Evolutionary conservation across 176 grass and related monocot genomes (phyloP).

Genomic region (Typha latifolia): DNA sequence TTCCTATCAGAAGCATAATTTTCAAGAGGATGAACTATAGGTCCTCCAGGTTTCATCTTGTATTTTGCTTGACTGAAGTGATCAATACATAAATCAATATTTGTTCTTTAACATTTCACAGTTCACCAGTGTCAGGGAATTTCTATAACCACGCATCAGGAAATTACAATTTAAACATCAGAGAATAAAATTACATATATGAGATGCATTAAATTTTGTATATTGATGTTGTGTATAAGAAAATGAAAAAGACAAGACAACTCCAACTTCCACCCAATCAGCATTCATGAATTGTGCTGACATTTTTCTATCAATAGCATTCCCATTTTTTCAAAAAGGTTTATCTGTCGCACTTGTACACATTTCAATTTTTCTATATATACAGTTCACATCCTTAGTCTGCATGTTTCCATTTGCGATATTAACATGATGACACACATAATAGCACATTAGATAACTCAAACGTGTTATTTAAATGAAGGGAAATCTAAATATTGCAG

Average conservation of each 20-base stretch:
- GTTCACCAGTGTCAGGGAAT: too few species aligned
- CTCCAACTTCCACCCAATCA: background rate
- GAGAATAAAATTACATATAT: too few species aligned
- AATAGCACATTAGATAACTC: background rate
- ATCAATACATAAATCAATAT: too few species aligned
- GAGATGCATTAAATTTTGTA: background rate
- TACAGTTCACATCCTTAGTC: background rate
- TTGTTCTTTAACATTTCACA: too few species aligned
- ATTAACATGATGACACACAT: background rate
- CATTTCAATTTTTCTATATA: background rate
- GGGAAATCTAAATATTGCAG: background rate
- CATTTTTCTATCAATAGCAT: background rate
- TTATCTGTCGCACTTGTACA: background rate
- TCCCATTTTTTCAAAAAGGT: background rate
- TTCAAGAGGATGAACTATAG: too few species aligned
- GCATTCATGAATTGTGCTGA: background rate
- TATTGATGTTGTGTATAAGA: background rate
- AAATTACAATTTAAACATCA: too few species aligned
- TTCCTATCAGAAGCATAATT: too few species aligned
- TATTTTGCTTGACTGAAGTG: too few species aligned
- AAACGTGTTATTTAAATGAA: background rate
- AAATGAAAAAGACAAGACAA: background rate
- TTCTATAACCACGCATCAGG: too few species aligned
- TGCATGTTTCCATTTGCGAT: background rate
- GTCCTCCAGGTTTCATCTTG: too few species aligned